Evolutionary conservation across 108 stramenopile species (phyloP), one percentile per base, ranked within the genome.

Genomic region (Cylindrotheca closterium): DNA sequence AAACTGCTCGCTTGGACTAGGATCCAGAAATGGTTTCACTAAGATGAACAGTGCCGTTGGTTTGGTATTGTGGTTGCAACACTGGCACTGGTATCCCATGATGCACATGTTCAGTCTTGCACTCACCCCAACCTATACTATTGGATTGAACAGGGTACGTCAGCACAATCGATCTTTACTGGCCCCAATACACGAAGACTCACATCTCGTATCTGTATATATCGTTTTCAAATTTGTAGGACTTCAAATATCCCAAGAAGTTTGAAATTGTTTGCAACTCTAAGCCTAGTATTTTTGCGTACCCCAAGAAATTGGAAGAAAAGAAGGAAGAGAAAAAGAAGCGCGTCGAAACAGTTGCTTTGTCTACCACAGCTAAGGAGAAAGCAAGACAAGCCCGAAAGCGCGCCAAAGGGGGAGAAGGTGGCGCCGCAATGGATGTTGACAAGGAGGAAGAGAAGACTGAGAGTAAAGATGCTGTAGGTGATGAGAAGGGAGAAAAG

Each of bases 61-160:
- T 42, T 58, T 98, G 37, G 94, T 88, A 17, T 75, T 99, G 26
- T 99, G 95, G 94, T 67, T 93, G 47, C 99, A 99, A 70, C 93
- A 98, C 72, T 99, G 99, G 99, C 98, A 98, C 65, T 99, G 99
- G 99, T 98, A 94, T 68, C 99, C 99, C 18, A 87, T 98, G 81
- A 89, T 97, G 89, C 96, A 97, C 75, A 95, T 97, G 85, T 80
- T 99, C 27, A 88, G 94, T 51, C 84, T 99, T 5, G 91, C 97
- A 5, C 70, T 99, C 28, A 95, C 96, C 0, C 99, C 99, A 26
- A 98, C 97, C 1, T 79, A 83, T 30, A 86, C 96, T n/a, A 90
- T 98, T 66, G 99, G 97, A 4, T 74, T 99, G 33, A 98, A 98
- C 78, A 82, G 81, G 59, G 68, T 69, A 60, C 55, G 58, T 51